Conservation (phyloP, 2,329 filamentous ascomycete genomes). For the Fusarium sp. region DNA sequence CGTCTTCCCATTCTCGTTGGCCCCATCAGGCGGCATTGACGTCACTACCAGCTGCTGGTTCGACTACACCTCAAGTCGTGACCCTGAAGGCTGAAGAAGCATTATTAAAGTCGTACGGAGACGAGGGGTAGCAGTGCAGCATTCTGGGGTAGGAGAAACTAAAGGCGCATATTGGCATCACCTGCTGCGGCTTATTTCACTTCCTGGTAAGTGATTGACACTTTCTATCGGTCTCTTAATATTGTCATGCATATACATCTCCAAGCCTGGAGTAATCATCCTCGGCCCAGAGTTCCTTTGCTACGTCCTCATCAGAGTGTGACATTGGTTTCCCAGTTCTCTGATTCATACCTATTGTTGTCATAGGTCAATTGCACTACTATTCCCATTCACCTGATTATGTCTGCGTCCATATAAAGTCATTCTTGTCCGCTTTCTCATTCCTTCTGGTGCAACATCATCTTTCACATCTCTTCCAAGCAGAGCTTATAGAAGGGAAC, state of each 20-base stretch:
- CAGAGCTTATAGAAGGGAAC: background rate
- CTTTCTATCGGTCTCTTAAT: background rate
- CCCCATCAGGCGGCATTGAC: conserved; percentile 47
- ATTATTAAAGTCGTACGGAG: conserved; percentile 21
- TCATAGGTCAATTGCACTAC: conserved; percentile 6
- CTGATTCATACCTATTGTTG: conserved; percentile 20
- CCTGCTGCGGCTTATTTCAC: conserved; percentile 33
- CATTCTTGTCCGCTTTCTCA: background rate
- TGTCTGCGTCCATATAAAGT: conserved; percentile 7
- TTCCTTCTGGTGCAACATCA: background rate
- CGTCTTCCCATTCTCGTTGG: conserved; percentile 25
- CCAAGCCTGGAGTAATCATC: conserved; percentile 22
- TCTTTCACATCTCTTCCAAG: background rate
- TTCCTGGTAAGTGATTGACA: conserved; percentile 35
- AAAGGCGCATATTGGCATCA: conserved; percentile 30
- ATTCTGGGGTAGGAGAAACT: conserved; percentile 23
- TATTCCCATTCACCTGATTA: conserved; percentile 4
- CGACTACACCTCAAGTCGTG: conserved; percentile 17
- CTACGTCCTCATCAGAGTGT: conserved; percentile 3
- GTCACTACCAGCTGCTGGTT: conserved; percentile 35
- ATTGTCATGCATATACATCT: conserved; percentile 17
- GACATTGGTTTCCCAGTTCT: conserved; percentile 16
- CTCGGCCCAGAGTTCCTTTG: background rate
- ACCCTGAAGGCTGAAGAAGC: conserved; percentile 21
- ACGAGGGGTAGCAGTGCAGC: conserved; percentile 24